A percentile compares a stretch with the other conserved stretches of the same genome.
Evolutionary conservation across 2,329 filamentous ascomycete genomes (phyloP).

Genomic region (Xylaria polymorpha): DNA sequence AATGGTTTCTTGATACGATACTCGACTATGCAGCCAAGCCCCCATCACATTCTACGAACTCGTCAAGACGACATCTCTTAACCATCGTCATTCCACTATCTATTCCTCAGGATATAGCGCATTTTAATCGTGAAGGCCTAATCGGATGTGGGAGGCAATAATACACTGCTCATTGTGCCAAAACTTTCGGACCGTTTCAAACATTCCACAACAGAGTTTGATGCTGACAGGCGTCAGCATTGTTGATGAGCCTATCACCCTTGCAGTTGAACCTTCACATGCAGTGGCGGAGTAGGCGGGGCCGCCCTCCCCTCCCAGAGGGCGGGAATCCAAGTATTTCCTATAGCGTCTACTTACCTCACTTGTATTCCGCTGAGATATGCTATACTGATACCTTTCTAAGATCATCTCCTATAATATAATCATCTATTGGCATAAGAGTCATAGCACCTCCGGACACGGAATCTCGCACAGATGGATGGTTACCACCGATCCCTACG

Average conservation of each 20-base stretch:
- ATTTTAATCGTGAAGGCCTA: background rate
- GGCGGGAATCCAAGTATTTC: slow-evolving; percentile 14
- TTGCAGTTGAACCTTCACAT: slow-evolving; percentile 31
- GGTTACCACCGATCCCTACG: slow-evolving; percentile 1
- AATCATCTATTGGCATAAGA: slow-evolving; percentile 13
- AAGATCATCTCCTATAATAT: slow-evolving; percentile 9
- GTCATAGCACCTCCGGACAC: slow-evolving; percentile 1
- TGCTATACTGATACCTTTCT: background rate
- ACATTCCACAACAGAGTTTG: background rate
- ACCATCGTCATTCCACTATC: background rate
- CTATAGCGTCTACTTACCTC: slow-evolving; percentile 2
- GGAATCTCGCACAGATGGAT: background rate
- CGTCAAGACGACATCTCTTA: background rate
- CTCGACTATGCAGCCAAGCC: slow-evolving; percentile 23
- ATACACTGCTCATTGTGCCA: background rate
- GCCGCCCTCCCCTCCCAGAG: slow-evolving; percentile 11
- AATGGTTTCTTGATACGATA: slow-evolving; percentile 1
- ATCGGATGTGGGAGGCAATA: background rate
- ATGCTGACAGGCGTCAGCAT: slow-evolving; percentile 10
- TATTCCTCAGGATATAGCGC: background rate
- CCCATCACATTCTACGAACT: background rate
- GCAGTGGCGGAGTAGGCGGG: slow-evolving; percentile 23
- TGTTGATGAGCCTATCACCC: slow-evolving; percentile 27
- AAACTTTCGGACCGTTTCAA: slow-evolving; percentile 13
- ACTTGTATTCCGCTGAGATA: slow-evolving; percentile 4